phyloP scores from a whole-genome alignment of 2,329 filamentous ascomycete species.

The Penicillium digitatum region DNA sequence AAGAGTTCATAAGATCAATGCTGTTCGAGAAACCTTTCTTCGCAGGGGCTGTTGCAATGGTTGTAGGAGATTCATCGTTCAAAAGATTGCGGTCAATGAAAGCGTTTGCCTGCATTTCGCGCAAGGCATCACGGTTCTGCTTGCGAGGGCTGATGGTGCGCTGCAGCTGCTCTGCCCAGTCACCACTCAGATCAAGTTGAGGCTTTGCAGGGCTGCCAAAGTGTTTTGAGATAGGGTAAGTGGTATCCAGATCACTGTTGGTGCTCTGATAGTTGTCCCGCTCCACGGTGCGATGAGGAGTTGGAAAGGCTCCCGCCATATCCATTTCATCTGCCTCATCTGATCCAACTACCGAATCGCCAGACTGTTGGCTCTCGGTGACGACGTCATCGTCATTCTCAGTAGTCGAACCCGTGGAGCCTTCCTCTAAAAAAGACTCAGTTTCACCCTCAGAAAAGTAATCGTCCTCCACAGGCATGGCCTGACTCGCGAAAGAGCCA shows the following conservation, averaged over 20 bases:
- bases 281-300: conserved; percentile 73
- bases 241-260: conserved; percentile 48
- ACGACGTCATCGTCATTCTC: conserved; percentile 54
- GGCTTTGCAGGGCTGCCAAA: conserved; percentile 53
- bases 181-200: conserved; percentile 60
- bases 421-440: conserved; percentile 88
- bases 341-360: conserved; percentile 60
- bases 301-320: conserved; percentile 73
- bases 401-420: conserved; percentile 77
- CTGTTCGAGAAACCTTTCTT: conserved; percentile 73
- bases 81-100: conserved; percentile 48
- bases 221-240: conserved; percentile 30
- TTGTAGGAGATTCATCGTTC: conserved; percentile 32
- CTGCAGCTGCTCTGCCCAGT: conserved; percentile 91
- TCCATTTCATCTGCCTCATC: conserved; percentile 73
- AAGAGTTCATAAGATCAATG: conserved; percentile 93
- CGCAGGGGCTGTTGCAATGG: conserved; percentile 19
- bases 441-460: conserved; percentile 37
- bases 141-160: conserved; percentile 93
- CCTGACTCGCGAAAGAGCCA: conserved; percentile 71
- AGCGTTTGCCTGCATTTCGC: conserved; percentile 59
- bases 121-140: conserved; percentile 72
- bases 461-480: conserved; percentile 53
- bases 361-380: conserved; percentile 51
- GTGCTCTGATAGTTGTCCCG: conserved; percentile 53